Evolutionary conservation across 2,329 filamentous ascomycete species (phyloP), one percentile per base, ranked within the genome.

Genomic region (Neopestalotiopsis rosae): DNA sequence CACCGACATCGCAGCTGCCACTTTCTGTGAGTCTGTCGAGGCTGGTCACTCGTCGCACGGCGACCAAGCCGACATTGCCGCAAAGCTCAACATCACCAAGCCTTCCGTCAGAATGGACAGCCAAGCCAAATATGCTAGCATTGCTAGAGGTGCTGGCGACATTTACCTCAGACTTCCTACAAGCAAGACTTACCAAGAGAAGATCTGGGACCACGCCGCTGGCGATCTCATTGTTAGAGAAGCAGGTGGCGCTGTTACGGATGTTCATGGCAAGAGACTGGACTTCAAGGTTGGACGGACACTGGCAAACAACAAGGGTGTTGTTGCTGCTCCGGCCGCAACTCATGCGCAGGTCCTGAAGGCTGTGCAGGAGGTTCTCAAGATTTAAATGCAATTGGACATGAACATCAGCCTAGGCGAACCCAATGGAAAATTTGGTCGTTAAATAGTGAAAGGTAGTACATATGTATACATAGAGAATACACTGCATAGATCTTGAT

Each of bases 141-240:
- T 99, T 79, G 96, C 96, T 45, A 88, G 96, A 71, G 96, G 96
- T 61, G 94, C 95, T 5, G 96, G 95, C 64, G 96, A 99, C 78
- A 91, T 99, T 73, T 99, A 99, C 83, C 88, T 99, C 69, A 89
- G 97, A 67, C 84, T 99, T 69, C 96, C 96, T 3, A 92, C 94
- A 70, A 92, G 89, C 79, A 92, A 91, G 74, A 91, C 92, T 67
- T 99, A 99, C 83, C 90, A 97, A 80, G 96, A 99, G 87, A 99
- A 99, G 89, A 99, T 99, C 74, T 99, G 96, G 96, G 96, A 99
- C 79, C 96, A 99, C 80, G 96, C 96, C 20, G 96, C 95, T 13
- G 96, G 96, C 56, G 95, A 97, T 76, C 83, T 99, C 69, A 95
- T 99, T 73, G 96, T 98, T 56, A 88, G 95, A 68, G 97, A 99